phyloP scores from a whole-genome alignment of 2,329 filamentous ascomycete species.

The Colletotrichum sp. region DNA sequence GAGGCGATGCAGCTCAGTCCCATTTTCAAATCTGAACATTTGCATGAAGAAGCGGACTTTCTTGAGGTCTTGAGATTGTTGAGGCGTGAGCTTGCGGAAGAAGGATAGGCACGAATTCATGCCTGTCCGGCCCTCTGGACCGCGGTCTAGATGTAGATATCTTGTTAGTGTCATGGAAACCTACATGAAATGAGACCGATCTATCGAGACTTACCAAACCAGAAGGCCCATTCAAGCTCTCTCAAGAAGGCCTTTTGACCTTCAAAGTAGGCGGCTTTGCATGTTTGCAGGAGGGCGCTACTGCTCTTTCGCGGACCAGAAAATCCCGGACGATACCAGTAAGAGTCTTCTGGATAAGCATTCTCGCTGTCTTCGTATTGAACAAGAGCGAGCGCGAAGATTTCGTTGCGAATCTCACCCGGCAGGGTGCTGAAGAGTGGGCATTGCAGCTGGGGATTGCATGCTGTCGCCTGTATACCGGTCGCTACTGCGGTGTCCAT shows the following conservation, averaged over 20 bases:
- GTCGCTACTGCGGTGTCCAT: neutral
- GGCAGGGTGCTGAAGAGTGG: constrained; percentile 44
- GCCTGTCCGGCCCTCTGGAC: neutral
- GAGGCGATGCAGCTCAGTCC: constrained; percentile 26
- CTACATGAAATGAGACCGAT: neutral
- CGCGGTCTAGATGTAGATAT: neutral
- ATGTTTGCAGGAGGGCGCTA: constrained; percentile 44
- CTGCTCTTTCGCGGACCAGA: constrained; percentile 38
- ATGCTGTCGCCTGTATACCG: neutral
- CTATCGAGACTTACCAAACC: neutral
- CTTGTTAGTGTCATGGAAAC: rapidly evolving
- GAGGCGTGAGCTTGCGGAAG: neutral
- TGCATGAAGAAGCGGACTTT: constrained; percentile 46
- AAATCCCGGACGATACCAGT: constrained; percentile 46
- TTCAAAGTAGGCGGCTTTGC: constrained; percentile 29
- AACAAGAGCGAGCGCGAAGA: constrained; percentile 47
- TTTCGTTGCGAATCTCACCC: constrained; percentile 51
- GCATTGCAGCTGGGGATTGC: neutral
- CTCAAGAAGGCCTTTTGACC: constrained; percentile 4
- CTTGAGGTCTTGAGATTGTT: constrained; percentile 24
- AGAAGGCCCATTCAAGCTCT: constrained; percentile 9
- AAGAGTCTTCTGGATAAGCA: constrained; percentile 33
- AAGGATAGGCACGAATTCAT: neutral
- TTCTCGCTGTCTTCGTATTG: constrained; percentile 37
- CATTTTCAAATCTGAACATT: constrained; percentile 40